A percentile compares a stretch with the other conserved stretches of the same genome.
These are phyloP conservation scores for Alternaria triticina DNA, from an alignment of 2,329 filamentous ascomycete genomes.

Conservation along the genomic window DNA sequence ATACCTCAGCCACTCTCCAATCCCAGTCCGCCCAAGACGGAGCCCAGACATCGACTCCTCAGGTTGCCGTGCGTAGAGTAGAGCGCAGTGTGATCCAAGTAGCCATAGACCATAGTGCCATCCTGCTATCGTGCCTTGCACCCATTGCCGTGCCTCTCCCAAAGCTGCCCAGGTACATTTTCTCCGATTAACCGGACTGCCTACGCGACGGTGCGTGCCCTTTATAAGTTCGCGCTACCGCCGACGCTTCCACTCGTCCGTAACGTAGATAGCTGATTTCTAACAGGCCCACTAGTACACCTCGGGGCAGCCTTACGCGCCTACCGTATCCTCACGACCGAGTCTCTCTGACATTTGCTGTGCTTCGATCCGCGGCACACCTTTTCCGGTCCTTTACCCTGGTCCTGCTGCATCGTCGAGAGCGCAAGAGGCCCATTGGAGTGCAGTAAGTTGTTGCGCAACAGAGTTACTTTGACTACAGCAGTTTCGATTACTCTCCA, in stretches of 20 bases:
- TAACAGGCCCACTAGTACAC: constrained; percentile 36
- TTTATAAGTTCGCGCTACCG: constrained; percentile 35
- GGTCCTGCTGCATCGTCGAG: constrained; percentile 18
- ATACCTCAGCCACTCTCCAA: constrained; percentile 15
- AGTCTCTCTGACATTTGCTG: constrained; percentile 27
- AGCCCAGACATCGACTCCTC: constrained; percentile 10
- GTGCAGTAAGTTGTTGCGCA: constrained; percentile 33
- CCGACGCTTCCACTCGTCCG: constrained; percentile 48
- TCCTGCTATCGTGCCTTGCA: neutral
- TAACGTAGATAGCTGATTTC: constrained; percentile 35
- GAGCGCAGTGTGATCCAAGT: neutral
- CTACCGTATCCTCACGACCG: constrained; percentile 46
- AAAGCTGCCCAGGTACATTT: constrained; percentile 7
- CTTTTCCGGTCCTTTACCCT: constrained; percentile 37
- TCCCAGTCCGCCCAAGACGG: constrained; percentile 6
- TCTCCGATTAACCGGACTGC: constrained; percentile 40
- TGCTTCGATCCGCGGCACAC: constrained; percentile 25
- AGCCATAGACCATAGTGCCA: neutral
- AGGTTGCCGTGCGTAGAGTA: constrained; percentile 8
- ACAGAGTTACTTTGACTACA: constrained; percentile 30
- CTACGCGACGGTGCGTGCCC: constrained; percentile 25
- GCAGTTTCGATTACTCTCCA: constrained; percentile 20
- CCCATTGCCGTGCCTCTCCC: neutral
- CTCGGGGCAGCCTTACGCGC: constrained; percentile 35
- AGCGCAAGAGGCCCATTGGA: constrained; percentile 10